These are phyloP conservation scores for Trichoderma sp. DNA, from an alignment of 2,329 filamentous ascomycete species.

Conservation along the genomic window DNA sequence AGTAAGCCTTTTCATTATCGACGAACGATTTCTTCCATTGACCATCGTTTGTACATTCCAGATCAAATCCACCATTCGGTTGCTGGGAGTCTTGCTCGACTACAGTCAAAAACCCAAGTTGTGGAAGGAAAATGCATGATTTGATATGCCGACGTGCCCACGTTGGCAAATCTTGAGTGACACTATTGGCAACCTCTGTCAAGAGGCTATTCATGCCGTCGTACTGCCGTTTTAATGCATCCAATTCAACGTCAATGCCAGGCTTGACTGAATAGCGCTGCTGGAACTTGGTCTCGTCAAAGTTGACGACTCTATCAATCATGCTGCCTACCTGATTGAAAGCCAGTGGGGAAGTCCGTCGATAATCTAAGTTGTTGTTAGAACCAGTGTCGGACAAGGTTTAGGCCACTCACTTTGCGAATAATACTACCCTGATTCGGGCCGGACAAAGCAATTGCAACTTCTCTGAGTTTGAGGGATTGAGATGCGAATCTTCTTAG, in stretches of 20 bases:
- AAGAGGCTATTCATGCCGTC: conserved; percentile 76
- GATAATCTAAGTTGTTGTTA: conserved; percentile 32
- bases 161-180: conserved; percentile 64
- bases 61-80: conserved; percentile 63
- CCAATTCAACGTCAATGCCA: conserved; percentile 73
- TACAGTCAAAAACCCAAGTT: conserved; percentile 85
- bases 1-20: conserved; percentile 72
- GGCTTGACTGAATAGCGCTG: conserved; percentile 71
- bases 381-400: not conserved
- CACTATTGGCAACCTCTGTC: conserved; percentile 63
- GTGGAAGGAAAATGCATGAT: conserved; percentile 88
- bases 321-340: conserved; percentile 68
- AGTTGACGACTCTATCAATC: conserved; percentile 76
- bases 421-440: conserved; percentile 27
- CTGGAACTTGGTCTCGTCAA: conserved; percentile 71
- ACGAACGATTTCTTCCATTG: conserved; percentile 78
- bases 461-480: conserved; percentile 68
- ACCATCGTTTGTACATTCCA: conserved; percentile 55
- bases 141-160: conserved; percentile 54
- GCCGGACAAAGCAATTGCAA: conserved; percentile 41
- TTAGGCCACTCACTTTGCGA: conserved; percentile 45
- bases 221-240: conserved; percentile 75
- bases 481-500: conserved; percentile 71
- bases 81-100: conserved; percentile 57
- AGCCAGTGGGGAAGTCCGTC: conserved; percentile 58